Percentiles rank a stretch among this genome's conserved stretches.
phyloP scores from a whole-genome alignment of 2,329 filamentous ascomycete genomes.

The Nothopassalora personata region DNA sequence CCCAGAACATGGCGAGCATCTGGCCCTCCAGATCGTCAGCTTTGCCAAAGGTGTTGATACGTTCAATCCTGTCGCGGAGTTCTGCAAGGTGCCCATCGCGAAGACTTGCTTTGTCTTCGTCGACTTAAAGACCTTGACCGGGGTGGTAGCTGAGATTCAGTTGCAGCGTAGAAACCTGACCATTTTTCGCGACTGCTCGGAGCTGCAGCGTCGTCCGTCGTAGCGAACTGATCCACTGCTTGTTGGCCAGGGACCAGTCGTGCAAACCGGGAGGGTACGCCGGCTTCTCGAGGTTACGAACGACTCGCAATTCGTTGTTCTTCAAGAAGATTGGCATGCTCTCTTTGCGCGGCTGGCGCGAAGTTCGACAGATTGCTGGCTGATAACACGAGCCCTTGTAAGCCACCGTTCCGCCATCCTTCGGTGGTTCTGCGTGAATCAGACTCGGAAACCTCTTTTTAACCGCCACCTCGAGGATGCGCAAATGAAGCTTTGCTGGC shows the following conservation, averaged over 20 bases:
- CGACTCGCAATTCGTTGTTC: background rate
- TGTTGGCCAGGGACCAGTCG: background rate
- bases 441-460: background rate
- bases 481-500: background rate
- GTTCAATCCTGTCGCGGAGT: background rate
- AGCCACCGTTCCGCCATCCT: background rate
- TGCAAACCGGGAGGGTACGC: background rate
- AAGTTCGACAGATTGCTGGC: background rate
- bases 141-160: background rate
- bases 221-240: background rate
- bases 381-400: background rate
- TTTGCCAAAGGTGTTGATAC: background rate
- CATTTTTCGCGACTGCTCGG: background rate
- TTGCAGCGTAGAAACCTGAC: background rate
- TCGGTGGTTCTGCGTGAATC: background rate
- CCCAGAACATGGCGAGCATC: background rate
- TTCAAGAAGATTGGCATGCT: background rate
- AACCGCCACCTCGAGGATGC: background rate
- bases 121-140: background rate
- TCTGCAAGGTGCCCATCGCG: background rate
- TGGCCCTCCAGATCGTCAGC: background rate
- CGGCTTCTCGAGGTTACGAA: background rate
- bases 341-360: background rate
- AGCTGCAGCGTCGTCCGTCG: background rate
- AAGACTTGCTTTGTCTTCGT: background rate